Conservation (phyloP, 441 rosid genomes). For the Capsella rubella region DNA sequence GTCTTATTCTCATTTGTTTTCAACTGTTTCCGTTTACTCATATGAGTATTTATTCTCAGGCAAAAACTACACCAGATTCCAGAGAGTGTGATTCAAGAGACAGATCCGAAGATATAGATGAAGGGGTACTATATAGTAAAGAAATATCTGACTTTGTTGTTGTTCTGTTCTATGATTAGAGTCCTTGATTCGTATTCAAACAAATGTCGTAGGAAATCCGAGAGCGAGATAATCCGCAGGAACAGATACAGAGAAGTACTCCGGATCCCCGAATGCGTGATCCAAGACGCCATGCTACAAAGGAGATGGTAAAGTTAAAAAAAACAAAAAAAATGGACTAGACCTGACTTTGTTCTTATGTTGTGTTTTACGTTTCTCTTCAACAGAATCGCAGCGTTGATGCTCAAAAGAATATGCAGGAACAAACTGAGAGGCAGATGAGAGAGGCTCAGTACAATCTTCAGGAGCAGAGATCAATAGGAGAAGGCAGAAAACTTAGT, state of each 20-base stretch:
- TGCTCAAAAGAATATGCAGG: background rate
- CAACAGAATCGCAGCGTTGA: background rate
- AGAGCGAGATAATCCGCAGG: background rate
- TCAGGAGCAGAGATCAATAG: too few species aligned
- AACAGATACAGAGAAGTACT: background rate
- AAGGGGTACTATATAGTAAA: background rate
- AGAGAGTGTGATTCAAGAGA: background rate
- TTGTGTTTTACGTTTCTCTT: background rate
- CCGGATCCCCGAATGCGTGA: background rate
- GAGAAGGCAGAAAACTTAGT: too few species aligned
- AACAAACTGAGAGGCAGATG: background rate
- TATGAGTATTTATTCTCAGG: background rate
- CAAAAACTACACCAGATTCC: background rate
- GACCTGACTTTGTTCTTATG: background rate
- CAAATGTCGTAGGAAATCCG: background rate
- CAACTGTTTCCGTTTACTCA: slow-evolving; percentile 4
- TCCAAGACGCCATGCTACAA: background rate
- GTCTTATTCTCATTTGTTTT: background rate
- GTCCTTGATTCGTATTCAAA: background rate
- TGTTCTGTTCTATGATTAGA: too few species aligned
- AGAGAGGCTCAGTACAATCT: background rate
- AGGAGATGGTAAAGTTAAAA: background rate
- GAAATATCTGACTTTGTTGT: background rate
- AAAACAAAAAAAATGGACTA: background rate
- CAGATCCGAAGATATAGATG: background rate